phyloP scores from a whole-genome alignment of 495 filamentous ascomycete species.

The Penicillium lividum region DNA sequence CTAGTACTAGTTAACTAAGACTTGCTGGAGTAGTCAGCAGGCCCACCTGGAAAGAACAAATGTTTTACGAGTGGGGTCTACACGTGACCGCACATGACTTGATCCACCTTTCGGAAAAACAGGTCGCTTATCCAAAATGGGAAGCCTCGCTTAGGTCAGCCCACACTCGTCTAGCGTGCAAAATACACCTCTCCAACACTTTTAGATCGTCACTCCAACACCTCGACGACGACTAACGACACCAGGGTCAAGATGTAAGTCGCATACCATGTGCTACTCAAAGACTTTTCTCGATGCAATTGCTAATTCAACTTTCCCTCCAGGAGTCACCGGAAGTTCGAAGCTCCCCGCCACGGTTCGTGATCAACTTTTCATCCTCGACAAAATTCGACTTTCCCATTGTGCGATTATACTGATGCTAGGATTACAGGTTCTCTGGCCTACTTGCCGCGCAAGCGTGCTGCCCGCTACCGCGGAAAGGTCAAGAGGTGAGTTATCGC shows the following conservation, averaged over 20 bases:
- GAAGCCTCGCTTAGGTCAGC: slow-evolving; percentile 46
- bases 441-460: slow-evolving; percentile 96
- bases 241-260: slow-evolving; percentile 58
- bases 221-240: slow-evolving; percentile 56
- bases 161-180: slow-evolving; percentile 51
- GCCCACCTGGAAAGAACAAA: not conserved
- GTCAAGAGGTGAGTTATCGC: slow-evolving; percentile 80
- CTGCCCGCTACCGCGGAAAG: slow-evolving; percentile 93
- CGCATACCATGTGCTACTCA: slow-evolving; percentile 4
- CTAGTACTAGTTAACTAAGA: not conserved
- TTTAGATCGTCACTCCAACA: slow-evolving; percentile 46
- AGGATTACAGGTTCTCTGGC: slow-evolving; percentile 70
- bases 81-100: slow-evolving; percentile 10
- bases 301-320: slow-evolving; percentile 33
- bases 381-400: slow-evolving; percentile 29
- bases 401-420: slow-evolving; percentile 41
- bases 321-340: slow-evolving; percentile 77
- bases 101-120: slow-evolving; percentile 21
- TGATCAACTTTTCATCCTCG: slow-evolving; percentile 32
- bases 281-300: slow-evolving; percentile 22
- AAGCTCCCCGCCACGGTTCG: slow-evolving; percentile 93
- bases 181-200: slow-evolving; percentile 43
- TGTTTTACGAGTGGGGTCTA: slow-evolving; percentile 5
- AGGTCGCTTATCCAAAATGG: slow-evolving; percentile 32
- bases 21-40: not conserved